Evolutionary conservation across 2,329 filamentous ascomycete species (phyloP).

Genomic region (Exserohilum rostratum): DNA sequence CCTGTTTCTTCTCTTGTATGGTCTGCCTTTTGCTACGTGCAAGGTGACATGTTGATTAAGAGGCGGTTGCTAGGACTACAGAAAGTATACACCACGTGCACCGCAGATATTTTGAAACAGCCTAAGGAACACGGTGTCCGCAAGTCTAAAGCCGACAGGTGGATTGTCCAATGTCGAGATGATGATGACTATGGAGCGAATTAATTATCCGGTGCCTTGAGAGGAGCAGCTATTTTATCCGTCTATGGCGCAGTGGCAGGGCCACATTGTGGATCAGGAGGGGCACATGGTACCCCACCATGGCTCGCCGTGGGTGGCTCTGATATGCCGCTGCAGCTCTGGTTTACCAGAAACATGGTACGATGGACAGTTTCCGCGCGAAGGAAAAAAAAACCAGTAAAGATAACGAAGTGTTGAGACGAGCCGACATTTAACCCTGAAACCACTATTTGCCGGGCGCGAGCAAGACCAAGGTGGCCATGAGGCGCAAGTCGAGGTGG

Average conservation of each 20-base stretch:
- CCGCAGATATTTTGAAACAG: neutral
- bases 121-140: neutral
- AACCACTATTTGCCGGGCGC: conserved; percentile 4
- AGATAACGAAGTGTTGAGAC: conserved; percentile 7
- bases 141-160: neutral
- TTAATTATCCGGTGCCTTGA: conserved; percentile 30
- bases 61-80: neutral
- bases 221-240: conserved; percentile 20
- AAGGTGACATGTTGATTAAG: too few relatives aligned
- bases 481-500: neutral
- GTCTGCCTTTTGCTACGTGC: too few relatives aligned
- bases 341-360: conserved; percentile 11
- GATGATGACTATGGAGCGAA: conserved; percentile 5
- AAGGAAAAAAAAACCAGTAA: neutral
- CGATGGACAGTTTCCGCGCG: conserved; percentile 5
- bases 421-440: conserved; percentile 12
- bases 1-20: neutral
- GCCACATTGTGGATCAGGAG: conserved; percentile 21
- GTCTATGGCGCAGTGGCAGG: conserved; percentile 9
- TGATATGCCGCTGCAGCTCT: conserved; percentile 2
- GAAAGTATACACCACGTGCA: neutral
- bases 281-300: conserved; percentile 24
- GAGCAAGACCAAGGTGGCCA: neutral
- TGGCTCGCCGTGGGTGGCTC: conserved; percentile 11
- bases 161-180: neutral